Conservation (phyloP, 164 flowering plant genomes). For the Vitis labrusca region DNA sequence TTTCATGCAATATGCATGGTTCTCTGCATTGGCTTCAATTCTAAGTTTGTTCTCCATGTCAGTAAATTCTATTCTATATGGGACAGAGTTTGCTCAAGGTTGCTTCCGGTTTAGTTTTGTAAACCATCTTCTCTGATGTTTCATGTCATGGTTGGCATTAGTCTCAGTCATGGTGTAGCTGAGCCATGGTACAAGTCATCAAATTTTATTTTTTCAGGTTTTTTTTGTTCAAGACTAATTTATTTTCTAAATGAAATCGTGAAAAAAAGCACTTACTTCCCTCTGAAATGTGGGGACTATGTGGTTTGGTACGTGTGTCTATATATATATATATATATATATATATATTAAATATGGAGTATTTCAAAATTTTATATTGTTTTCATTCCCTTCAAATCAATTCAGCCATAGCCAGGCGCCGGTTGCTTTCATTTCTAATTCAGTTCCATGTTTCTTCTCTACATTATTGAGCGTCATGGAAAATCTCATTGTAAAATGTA, state of each 20-base stretch:
- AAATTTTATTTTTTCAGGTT: no score
- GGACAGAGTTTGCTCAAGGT: neutral
- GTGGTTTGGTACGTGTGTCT: no score
- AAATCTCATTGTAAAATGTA: slow-evolving; percentile 66
- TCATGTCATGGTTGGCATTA: no score
- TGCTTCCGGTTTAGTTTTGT: neutral
- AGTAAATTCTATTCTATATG: neutral
- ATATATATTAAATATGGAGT: neutral
- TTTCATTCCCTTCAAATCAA: neutral
- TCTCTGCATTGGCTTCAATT: neutral
- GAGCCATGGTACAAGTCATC: no score
- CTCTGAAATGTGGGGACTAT: no score
- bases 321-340: neutral
- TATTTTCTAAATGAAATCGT: no score
- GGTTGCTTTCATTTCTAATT: neutral
- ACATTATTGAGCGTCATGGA: slow-evolving; percentile 21
- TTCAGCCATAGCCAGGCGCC: neutral
- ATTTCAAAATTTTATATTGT: neutral
- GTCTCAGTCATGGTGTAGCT: no score
- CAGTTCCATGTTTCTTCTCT: slow-evolving; percentile 2
- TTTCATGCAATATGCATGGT: neutral
- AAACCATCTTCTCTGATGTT: neutral
- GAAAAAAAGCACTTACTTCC: no score
- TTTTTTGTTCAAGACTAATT: no score
- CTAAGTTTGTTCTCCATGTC: neutral